phyloP scores from a whole-genome alignment of 306 rosid species.

The Pachyrhizus erosus region DNA sequence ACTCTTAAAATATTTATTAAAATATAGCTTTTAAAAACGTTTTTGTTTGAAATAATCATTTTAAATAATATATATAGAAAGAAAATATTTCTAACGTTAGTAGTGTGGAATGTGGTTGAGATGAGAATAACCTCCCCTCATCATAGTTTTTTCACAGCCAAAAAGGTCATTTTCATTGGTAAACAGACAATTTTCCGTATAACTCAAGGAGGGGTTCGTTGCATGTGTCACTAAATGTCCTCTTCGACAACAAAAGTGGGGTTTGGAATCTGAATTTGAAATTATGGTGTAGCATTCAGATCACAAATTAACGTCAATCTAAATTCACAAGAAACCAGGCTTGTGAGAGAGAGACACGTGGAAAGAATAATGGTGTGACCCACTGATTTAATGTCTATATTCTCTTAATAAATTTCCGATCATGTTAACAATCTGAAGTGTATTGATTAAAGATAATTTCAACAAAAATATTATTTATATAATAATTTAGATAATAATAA shows the following conservation, averaged over 20 bases:
- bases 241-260: constrained; percentile 21
- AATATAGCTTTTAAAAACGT: too few relatives aligned
- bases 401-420: background rate
- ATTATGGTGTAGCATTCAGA: background rate
- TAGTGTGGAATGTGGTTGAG: background rate
- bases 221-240: constrained; percentile 21
- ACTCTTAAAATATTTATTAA: too few relatives aligned
- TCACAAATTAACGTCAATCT: background rate
- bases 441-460: too few relatives aligned
- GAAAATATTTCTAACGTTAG: too few relatives aligned
- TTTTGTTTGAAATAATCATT: too few relatives aligned
- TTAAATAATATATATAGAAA: too few relatives aligned
- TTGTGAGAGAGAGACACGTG: background rate
- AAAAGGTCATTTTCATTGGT: constrained; percentile 12
- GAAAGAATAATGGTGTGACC: constrained; percentile 4
- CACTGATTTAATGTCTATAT: background rate
- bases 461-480: too few relatives aligned
- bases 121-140: background rate
- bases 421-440: background rate
- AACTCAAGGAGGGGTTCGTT: constrained; percentile 14
- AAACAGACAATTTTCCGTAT: background rate
- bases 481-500: too few relatives aligned
- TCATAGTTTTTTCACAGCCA: background rate
- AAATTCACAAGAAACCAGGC: background rate
- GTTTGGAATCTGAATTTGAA: constrained; percentile 20